Evolutionary conservation across 495 filamentous ascomycete genomes (phyloP), one percentile per base, ranked within the genome.

Genomic region (Podospora anserina): DNA sequence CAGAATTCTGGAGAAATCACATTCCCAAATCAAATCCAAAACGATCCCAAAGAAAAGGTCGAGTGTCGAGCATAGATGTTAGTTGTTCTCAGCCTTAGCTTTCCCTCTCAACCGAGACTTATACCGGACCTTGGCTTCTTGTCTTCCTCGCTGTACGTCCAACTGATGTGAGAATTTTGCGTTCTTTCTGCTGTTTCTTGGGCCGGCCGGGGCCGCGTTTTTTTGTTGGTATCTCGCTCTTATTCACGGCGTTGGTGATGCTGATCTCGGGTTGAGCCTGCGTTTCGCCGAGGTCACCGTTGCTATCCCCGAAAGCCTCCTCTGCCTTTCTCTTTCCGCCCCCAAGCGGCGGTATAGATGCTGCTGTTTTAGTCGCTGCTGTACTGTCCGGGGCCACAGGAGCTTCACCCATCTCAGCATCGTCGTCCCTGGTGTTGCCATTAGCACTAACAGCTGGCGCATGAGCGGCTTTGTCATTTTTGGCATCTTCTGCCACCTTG

Each of bases 131-230:
- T 70, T 84, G 82, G 62, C 81, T 82, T 65, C 82, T 74, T 11
- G 81, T 84, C 73, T 79, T 81, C 32, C 81, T 73, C 62, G 68
- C 66, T 0, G 82, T 81, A 56, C 70, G 75, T 0, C 82, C 81
- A 7, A 79, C 78, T 13, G 77, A 63, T 0, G 76, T 65, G 9
- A 70, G 32, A n/a, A 61, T 64, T 53, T 74, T 80, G 39, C 78
- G 74, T 23, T 79, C 71, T 69, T 82, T 82, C 55, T 58, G 74
- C 27, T 81, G 71, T 69, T 82, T 82, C 72, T 71, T 79, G 5
- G 76, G 74, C n/a, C 79, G 76, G 59, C 77, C 76, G 27, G 64
- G 72, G 53, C 78, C 76, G 30, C 63, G 72, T 53, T 80, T 81
- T 65, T 71, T 71, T 28, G 63, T 61, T 26, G 66, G 26, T 18